Percentiles rank a stretch among this genome's conserved stretches.
Conservation (phyloP, 108 stramenopile species). For the Cyclotella cryptica region DNA sequence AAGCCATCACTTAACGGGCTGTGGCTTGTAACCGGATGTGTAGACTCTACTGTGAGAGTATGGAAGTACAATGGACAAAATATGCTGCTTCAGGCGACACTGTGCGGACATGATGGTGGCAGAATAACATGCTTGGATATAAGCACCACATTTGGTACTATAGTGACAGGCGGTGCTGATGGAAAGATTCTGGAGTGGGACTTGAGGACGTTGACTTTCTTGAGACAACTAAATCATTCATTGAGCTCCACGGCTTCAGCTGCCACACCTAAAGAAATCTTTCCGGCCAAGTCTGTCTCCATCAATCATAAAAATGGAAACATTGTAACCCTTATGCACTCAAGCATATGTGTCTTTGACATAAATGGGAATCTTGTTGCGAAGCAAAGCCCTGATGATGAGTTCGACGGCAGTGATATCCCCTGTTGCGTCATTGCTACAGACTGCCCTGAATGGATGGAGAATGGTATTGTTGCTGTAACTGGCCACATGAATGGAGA, state of each 20-base stretch:
- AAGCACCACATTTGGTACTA: constrained; percentile 82
- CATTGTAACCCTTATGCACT: constrained; percentile 84
- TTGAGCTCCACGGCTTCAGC: constrained; percentile 10
- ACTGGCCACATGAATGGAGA: constrained; percentile 96
- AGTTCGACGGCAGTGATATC: constrained; percentile 50
- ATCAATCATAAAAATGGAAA: constrained; percentile 93
- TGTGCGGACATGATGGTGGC: constrained; percentile 91
- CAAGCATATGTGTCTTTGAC: constrained; percentile 83
- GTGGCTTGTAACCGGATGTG: constrained; percentile 89
- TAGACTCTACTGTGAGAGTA: constrained; percentile 91
- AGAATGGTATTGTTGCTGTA: constrained; percentile 90
- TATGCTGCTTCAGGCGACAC: constrained; percentile 76
- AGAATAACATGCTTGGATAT: constrained; percentile 89
- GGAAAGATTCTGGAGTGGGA: constrained; percentile 95
- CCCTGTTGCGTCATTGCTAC: constrained; percentile 90
- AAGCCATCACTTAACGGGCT: constrained; percentile 80
- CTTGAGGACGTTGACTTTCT: constrained; percentile 86
- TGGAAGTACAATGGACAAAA: constrained; percentile 87
- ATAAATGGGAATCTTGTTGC: constrained; percentile 93
- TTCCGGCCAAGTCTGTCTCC: constrained; percentile 75
- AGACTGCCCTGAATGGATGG: constrained; percentile 94
- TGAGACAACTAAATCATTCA: constrained; percentile 71
- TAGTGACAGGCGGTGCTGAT: constrained; percentile 90
- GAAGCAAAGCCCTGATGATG: constrained; percentile 63
- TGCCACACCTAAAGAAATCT: constrained; percentile 30